These are phyloP conservation scores for Acacia acuminata DNA, from an alignment of 306 rosid genomes.

Conservation along the genomic window DNA sequence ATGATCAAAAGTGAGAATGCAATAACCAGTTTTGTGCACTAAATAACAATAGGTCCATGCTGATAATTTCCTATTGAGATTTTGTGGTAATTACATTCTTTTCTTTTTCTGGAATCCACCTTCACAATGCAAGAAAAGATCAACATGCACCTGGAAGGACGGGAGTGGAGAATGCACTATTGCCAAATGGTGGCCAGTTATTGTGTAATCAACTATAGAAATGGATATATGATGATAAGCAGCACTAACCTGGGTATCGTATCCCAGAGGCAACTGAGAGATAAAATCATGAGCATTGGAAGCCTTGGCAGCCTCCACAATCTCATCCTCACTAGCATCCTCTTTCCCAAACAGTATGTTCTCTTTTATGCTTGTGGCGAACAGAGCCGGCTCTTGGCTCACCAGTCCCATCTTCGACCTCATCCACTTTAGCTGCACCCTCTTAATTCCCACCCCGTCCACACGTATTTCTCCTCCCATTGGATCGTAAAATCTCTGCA, in stretches of 20 bases:
- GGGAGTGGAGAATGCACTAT: background rate
- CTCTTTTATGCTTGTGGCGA: conserved; percentile 79
- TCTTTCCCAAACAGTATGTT: conserved; percentile 88
- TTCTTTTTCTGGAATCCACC: too few relatives aligned
- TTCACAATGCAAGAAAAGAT: background rate
- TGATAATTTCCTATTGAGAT: too few relatives aligned
- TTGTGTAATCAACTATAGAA: background rate
- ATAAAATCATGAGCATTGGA: conserved; percentile 89
- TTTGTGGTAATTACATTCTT: too few relatives aligned
- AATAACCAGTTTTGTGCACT: too few relatives aligned
- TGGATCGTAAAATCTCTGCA: conserved; percentile 92
- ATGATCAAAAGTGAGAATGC: background rate
- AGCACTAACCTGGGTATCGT: conserved; percentile 75
- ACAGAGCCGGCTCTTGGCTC: conserved; percentile 91
- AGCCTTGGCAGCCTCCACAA: conserved; percentile 71
- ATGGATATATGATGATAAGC: background rate
- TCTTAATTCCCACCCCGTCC: conserved; percentile 67
- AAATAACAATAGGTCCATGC: too few relatives aligned
- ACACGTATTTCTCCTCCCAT: conserved; percentile 60
- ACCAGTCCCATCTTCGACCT: conserved; percentile 93
- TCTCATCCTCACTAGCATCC: conserved; percentile 60
- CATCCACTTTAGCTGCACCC: conserved; percentile 76
- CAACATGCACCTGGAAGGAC: background rate
- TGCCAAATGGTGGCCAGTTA: background rate
- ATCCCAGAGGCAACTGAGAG: conserved; percentile 64